phyloP scores from a whole-genome alignment of 2,329 filamentous ascomycete species.

The Fusarium sp. region DNA sequence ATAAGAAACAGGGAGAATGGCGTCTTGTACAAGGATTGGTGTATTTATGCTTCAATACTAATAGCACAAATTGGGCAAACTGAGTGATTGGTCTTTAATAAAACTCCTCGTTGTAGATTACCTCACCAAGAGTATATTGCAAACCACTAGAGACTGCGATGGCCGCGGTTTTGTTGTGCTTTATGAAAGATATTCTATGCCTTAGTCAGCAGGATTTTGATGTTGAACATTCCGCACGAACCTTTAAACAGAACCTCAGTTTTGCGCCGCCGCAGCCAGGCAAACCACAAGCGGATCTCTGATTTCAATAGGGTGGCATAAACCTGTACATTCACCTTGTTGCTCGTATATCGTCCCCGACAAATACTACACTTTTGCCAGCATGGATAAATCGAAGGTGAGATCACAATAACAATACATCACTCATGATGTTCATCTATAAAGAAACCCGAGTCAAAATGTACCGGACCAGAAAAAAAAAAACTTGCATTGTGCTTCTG shows the following conservation, averaged over 20 bases:
- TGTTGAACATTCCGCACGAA: conserved; percentile 35
- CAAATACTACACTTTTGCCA: background rate
- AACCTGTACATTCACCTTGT: background rate
- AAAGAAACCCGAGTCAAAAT: no score
- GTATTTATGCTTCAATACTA: conserved; percentile 6
- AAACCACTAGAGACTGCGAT: background rate
- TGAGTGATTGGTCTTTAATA: background rate
- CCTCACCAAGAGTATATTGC: background rate
- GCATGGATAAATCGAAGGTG: conserved; percentile 48
- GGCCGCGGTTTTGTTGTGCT: background rate
- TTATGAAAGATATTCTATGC: conserved; percentile 2
- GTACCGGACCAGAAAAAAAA: background rate
- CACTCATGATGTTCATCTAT: background rate
- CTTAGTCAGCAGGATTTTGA: conserved; percentile 44
- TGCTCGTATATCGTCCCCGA: background rate
- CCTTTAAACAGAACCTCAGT: conserved; percentile 4
- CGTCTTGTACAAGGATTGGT: conserved; percentile 8
- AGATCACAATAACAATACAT: conserved; percentile 13
- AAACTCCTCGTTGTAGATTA: background rate
- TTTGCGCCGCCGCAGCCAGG: background rate
- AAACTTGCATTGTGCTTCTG: no score
- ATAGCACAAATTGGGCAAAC: conserved; percentile 2
- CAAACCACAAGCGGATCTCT: background rate
- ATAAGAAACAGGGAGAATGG: conserved; percentile 22
- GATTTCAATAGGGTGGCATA: background rate